Conservation (phyloP, 2,329 filamentous ascomycete genomes). For the Pseudogymnoascus sp. region DNA sequence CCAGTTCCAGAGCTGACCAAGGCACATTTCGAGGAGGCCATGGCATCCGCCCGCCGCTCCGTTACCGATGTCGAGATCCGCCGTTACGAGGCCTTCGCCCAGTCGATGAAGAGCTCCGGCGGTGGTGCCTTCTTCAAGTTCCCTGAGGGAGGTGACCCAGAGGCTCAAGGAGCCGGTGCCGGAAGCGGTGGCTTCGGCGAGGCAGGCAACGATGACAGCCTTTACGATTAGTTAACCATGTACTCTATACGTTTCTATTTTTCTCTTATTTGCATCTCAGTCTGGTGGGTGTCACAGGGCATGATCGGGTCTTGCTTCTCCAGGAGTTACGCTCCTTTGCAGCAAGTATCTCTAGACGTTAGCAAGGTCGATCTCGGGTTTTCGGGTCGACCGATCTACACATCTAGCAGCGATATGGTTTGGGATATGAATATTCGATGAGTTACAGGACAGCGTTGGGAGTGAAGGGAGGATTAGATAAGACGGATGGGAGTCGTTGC, state of each 20-base stretch:
- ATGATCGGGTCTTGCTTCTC: constrained; percentile 9
- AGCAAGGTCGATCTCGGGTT: neutral
- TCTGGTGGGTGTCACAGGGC: constrained; percentile 6
- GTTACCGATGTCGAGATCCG: constrained; percentile 96
- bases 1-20: constrained; percentile 93
- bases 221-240: constrained; percentile 68
- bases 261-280: constrained; percentile 13
- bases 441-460: constrained; percentile 6
- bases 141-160: constrained; percentile 54
- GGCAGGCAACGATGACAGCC: constrained; percentile 87
- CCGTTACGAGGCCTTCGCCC: constrained; percentile 94
- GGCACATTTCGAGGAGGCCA: constrained; percentile 97
- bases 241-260: constrained; percentile 22
- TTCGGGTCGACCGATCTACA: neutral
- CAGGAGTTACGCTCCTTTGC: neutral
- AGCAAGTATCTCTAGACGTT: constrained; percentile 4
- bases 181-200: constrained; percentile 65
- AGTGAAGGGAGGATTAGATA: constrained; percentile 2
- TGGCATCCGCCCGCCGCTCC: constrained; percentile 87
- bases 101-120: constrained; percentile 97
- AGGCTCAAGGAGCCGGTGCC: constrained; percentile 58
- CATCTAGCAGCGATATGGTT: constrained; percentile 4
- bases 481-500: constrained; percentile 7
- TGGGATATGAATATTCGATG: constrained; percentile 8
- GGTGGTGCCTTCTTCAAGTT: constrained; percentile 98